Conservation (phyloP, 169 alveolate species). For the Neospora caninum region DNA sequence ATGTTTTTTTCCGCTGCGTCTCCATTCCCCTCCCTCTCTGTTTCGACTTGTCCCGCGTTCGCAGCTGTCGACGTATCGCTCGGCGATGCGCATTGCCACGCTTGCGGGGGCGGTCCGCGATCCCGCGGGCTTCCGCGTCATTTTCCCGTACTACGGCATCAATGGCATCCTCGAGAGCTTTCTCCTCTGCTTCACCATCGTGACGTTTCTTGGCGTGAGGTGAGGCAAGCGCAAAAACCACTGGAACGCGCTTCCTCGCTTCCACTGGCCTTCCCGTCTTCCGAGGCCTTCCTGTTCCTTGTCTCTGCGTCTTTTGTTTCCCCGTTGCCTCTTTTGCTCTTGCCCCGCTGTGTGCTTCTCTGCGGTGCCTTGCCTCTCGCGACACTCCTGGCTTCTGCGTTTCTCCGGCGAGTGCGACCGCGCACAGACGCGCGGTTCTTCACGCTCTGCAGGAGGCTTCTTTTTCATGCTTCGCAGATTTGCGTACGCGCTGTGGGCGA, state of each 20-base stretch:
- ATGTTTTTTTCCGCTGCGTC: too few relatives aligned
- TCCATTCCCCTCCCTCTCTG: not conserved
- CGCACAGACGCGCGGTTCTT: too few relatives aligned
- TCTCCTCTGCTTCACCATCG: not conserved
- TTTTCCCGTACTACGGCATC: slow-evolving; percentile 21
- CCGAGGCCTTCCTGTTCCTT: too few relatives aligned
- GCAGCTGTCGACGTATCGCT: not conserved
- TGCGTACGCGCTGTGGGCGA: slow-evolving; percentile 6
- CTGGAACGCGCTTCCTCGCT: too few relatives aligned
- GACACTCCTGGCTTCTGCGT: too few relatives aligned
- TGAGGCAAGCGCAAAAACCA: too few relatives aligned
- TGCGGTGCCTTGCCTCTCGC: too few relatives aligned
- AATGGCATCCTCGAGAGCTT: slow-evolving; percentile 16
- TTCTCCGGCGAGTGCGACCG: too few relatives aligned
- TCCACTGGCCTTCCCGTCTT: too few relatives aligned
- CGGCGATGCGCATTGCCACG: not conserved
- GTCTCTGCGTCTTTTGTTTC: too few relatives aligned
- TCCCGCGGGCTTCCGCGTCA: not conserved
- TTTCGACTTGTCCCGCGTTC: not conserved
- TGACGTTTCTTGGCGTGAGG: slow-evolving; percentile 11
- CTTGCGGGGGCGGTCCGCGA: not conserved
- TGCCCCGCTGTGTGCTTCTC: too few relatives aligned
- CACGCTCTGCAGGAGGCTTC: not conserved
- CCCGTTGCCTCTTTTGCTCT: too few relatives aligned
- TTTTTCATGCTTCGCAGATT: not conserved